These are phyloP conservation scores for Phytophthora podocarpi DNA, from an alignment of 352 stramenopile species.

Conservation along the genomic window DNA sequence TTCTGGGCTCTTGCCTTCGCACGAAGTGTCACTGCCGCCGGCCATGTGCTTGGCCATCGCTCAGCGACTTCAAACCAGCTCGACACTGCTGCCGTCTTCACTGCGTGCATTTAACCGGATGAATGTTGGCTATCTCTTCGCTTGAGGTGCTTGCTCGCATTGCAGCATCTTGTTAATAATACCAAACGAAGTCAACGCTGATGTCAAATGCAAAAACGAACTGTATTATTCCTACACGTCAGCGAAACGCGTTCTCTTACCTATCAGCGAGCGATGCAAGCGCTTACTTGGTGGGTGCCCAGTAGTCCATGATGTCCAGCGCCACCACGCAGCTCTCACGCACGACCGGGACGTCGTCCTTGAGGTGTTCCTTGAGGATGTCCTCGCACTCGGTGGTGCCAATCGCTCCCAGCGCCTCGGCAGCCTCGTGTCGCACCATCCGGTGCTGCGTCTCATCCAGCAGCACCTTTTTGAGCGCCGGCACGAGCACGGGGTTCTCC, in stretches of 20 bases:
- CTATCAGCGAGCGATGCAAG: background rate
- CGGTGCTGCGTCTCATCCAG: constrained; percentile 91
- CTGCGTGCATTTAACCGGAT: constrained; percentile 60
- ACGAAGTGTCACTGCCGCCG: constrained; percentile 41
- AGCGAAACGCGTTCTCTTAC: constrained; percentile 4
- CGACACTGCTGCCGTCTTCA: constrained; percentile 51
- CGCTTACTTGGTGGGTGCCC: constrained; percentile 61
- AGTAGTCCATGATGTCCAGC: constrained; percentile 98
- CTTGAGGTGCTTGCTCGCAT: too few relatives aligned
- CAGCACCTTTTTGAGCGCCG: constrained; percentile 91
- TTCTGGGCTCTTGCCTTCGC: constrained; percentile 27
- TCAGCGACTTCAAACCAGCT: constrained; percentile 49
- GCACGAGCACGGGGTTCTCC: constrained; percentile 85
- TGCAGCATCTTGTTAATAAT: too few relatives aligned
- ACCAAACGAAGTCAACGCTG: too few relatives aligned
- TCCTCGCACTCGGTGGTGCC: constrained; percentile 91
- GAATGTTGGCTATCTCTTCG: constrained; percentile 65
- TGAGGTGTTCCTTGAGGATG: constrained; percentile 81
- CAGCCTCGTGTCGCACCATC: constrained; percentile 98
- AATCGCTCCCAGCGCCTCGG: constrained; percentile 97
- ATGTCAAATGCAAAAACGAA: constrained; percentile 18
- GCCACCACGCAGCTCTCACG: constrained; percentile 96
- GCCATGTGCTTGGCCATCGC: constrained; percentile 39
- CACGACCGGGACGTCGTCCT: constrained; percentile 89
- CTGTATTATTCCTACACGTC: constrained; percentile 36